Conservation (phyloP, 345 rosid species). For the Aegle marmelos region DNA sequence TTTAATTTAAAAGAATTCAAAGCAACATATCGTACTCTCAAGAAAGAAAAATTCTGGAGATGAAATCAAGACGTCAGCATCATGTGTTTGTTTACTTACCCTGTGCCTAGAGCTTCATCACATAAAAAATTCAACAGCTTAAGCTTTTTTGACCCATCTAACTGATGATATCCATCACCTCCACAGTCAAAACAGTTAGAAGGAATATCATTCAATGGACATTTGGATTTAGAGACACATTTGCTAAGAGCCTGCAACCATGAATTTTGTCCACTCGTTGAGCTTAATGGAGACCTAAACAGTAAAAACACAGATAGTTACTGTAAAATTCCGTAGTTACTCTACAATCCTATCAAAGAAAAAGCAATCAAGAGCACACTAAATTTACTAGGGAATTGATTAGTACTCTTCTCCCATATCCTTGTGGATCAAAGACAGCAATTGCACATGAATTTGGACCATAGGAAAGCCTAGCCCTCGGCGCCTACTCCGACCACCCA, state of each 20-base stretch:
- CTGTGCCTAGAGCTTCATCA: conserved; percentile 60
- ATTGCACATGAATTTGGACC: conserved; percentile 52
- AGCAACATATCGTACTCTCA: neutral
- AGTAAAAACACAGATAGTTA: conserved; percentile 12
- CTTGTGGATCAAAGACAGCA: conserved; percentile 48
- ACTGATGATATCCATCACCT: conserved; percentile 37
- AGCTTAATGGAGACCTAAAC: conserved; percentile 49
- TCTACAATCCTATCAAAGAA: neutral
- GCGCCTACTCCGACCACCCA: conserved; percentile 45
- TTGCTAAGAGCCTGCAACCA: conserved; percentile 58
- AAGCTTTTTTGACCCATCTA: conserved; percentile 43
- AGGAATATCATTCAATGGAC: conserved; percentile 32
- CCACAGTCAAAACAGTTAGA: conserved; percentile 34
- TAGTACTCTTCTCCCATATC: conserved; percentile 59
- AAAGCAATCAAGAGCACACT: conserved; percentile 1
- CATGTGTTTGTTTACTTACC: conserved; percentile 37
- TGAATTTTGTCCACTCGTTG: conserved; percentile 37
- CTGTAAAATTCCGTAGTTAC: neutral
- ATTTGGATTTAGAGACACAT: conserved; percentile 39
- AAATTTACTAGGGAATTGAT: neutral
- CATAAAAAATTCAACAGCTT: conserved; percentile 62
- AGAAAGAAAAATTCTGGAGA: neutral
- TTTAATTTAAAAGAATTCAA: neutral
- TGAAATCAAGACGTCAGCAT: neutral
- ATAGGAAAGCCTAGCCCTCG: conserved; percentile 44